A percentile compares a stretch with the other conserved stretches of the same genome.
Conservation (phyloP, 2,329 filamentous ascomycete species). For the Fusarium sambucinum region DNA sequence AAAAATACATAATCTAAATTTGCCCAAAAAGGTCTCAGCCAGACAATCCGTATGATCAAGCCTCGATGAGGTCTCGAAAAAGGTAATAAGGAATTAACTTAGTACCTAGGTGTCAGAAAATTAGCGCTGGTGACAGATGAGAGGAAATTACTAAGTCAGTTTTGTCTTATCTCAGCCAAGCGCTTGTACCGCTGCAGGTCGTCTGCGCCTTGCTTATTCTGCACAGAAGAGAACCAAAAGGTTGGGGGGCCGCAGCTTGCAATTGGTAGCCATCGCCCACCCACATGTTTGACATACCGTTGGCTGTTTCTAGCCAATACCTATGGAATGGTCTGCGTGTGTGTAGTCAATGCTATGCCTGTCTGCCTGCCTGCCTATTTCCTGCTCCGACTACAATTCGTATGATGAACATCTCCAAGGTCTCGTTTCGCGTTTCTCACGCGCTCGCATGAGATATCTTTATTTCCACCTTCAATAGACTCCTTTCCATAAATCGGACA, state of each 20-base stretch:
- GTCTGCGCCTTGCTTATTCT: slow-evolving; percentile 39
- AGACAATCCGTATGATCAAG: neutral
- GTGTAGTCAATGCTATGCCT: slow-evolving; percentile 31
- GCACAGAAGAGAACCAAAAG: slow-evolving; percentile 29
- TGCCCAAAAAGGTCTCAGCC: too few species aligned
- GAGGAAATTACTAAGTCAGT: too few species aligned
- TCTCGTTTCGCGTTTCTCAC: slow-evolving; percentile 23
- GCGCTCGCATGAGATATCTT: slow-evolving; percentile 12
- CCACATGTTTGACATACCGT: slow-evolving; percentile 43
- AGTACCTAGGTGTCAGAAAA: neutral
- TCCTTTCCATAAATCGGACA: slow-evolving; percentile 5
- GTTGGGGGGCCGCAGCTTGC: slow-evolving; percentile 37
- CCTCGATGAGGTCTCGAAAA: neutral
- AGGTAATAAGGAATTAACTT: neutral
- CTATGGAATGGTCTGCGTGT: slow-evolving; percentile 36
- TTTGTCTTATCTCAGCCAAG: slow-evolving; percentile 18
- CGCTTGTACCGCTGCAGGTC: slow-evolving; percentile 32
- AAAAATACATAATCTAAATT: neutral
- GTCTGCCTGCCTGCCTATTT: slow-evolving; percentile 5
- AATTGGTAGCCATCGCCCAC: slow-evolving; percentile 40
- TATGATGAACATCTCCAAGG: slow-evolving; percentile 30
- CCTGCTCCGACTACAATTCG: slow-evolving; percentile 24
- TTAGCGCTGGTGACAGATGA: neutral
- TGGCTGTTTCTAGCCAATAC: slow-evolving; percentile 28
- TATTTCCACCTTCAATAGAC: neutral